These are phyloP conservation scores for Trifolium fragiferum DNA, from an alignment of 306 rosid species.

Conservation along the genomic window DNA sequence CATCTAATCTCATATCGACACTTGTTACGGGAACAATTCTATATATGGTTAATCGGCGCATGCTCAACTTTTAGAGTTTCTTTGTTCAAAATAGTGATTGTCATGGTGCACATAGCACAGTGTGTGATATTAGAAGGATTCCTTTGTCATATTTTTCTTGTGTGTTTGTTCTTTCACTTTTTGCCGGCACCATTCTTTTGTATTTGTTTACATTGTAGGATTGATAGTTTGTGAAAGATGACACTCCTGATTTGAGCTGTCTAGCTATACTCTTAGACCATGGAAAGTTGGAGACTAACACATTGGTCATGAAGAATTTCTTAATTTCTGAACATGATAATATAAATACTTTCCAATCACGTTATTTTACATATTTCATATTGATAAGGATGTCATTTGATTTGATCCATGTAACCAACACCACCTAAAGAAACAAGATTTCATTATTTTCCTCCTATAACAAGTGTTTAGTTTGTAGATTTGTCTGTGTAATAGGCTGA, in stretches of 20 bases:
- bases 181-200: neutral
- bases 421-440: neutral
- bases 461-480: constrained; percentile 23
- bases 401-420: neutral
- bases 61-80: neutral
- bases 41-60: neutral
- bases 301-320: neutral
- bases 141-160: no score
- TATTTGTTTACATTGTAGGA: neutral
- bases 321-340: neutral
- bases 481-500: constrained; percentile 8
- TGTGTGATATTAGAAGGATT: no score
- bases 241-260: neutral
- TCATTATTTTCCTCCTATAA: neutral
- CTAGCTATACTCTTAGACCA: neutral
- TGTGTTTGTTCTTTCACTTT: neutral
- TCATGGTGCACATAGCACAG: neutral
- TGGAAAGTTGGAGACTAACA: neutral
- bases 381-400: neutral
- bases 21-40: constrained; percentile 6
- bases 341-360: neutral
- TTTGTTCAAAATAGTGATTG: neutral
- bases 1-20: neutral
- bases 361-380: neutral
- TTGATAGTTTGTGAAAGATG: neutral